Percentiles rank a stretch among this genome's conserved stretches.
Evolutionary conservation across 805 yeast genomes (phyloP).

Genomic region (Teunomyces funiuensis): DNA sequence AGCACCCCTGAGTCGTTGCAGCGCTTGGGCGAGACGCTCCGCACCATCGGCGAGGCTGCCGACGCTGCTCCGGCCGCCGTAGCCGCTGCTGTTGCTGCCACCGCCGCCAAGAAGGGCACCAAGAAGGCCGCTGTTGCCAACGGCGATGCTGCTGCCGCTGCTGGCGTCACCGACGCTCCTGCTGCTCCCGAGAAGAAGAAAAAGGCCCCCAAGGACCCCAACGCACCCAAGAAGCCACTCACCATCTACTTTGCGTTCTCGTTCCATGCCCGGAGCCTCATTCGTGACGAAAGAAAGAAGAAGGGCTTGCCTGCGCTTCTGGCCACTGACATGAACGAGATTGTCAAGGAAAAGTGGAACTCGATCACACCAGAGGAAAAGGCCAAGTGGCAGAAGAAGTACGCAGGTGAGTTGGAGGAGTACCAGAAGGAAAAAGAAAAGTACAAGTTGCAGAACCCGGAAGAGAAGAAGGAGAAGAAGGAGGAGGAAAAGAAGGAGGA

Average conservation of each 20-base stretch:
- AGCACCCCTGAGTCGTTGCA: conserved; percentile 40
- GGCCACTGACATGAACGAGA: conserved; percentile 76
- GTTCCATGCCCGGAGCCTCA: conserved; percentile 66
- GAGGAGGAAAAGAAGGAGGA: neutral
- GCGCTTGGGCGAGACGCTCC: conserved; percentile 35
- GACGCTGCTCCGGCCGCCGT: conserved; percentile 11
- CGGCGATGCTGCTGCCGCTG: conserved; percentile 9
- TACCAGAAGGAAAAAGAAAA: conserved; percentile 34
- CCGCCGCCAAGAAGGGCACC: conserved; percentile 10
- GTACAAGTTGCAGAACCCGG: conserved; percentile 22
- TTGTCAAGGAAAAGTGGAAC: conserved; percentile 79
- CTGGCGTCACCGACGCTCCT: conserved; percentile 31
- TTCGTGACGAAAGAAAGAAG: conserved; percentile 65
- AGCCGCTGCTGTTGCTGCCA: conserved; percentile 14
- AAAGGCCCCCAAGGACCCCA: conserved; percentile 67
- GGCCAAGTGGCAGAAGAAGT: conserved; percentile 63
- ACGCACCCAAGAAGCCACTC: conserved; percentile 93
- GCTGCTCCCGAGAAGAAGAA: conserved; percentile 43
- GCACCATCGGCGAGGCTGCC: conserved; percentile 37
- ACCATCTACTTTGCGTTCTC: conserved; percentile 82
- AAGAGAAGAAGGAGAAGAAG: neutral
- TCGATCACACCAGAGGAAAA: conserved; percentile 63
- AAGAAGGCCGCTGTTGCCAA: conserved; percentile 14
- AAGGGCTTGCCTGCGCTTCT: conserved; percentile 60
- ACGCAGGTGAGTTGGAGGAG: conserved; percentile 45